Percentiles rank a stretch among this genome's conserved stretches.
Evolutionary conservation across 148 eudicot species (phyloP).

Genomic region (Rhododendron vialii): DNA sequence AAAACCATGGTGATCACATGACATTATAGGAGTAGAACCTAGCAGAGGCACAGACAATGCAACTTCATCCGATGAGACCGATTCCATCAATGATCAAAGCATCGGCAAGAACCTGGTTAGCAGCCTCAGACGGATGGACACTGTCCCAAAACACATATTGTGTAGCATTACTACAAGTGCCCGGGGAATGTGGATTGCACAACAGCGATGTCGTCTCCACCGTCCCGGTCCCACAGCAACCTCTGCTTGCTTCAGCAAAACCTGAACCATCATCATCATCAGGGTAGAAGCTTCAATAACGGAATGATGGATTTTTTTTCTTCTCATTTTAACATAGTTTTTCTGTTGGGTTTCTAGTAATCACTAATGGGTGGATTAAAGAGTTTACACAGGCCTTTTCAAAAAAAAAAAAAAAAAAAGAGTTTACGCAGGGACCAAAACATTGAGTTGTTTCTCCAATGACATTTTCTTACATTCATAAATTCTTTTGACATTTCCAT

Average conservation of each 20-base stretch:
- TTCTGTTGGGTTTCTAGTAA: neutral
- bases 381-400: neutral
- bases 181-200: conserved; percentile 71
- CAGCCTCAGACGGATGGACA: conserved; percentile 92
- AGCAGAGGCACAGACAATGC: neutral
- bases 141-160: conserved; percentile 95
- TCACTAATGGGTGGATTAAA: neutral
- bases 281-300: neutral
- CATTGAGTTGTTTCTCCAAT: neutral
- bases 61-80: conserved; percentile 39
- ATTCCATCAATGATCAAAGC: conserved; percentile 58
- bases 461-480: neutral
- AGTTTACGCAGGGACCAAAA: neutral
- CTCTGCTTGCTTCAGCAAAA: conserved; percentile 71
- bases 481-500: neutral
- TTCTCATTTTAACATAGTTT: neutral
- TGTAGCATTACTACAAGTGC: conserved; percentile 82
- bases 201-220: conserved; percentile 74
- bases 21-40: neutral
- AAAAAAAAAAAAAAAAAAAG: neutral
- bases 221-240: conserved; percentile 93
- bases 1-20: neutral
- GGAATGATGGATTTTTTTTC: neutral
- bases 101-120: conserved; percentile 78
- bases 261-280: conserved; percentile 31